A percentile compares a stretch with the other conserved stretches of the same genome.
Conservation (phyloP, 345 rosid genomes). For the Gossypium turneri region DNA sequence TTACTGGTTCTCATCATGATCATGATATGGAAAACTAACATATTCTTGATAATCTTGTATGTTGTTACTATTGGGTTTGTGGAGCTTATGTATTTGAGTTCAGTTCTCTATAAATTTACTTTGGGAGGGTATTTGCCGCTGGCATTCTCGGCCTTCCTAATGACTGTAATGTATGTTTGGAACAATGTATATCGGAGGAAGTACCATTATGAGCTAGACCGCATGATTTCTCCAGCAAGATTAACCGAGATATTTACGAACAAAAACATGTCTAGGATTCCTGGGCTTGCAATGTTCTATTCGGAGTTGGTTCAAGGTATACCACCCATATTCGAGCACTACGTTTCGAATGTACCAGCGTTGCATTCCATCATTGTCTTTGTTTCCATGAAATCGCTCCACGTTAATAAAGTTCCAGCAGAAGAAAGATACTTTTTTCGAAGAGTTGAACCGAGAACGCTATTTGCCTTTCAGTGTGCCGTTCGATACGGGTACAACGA, state of each 20-base stretch:
- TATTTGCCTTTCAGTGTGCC: slow-evolving; percentile 31
- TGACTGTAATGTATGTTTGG: slow-evolving; percentile 47
- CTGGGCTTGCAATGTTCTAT: slow-evolving; percentile 45
- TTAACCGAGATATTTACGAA: slow-evolving; percentile 14
- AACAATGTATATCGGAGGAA: slow-evolving; percentile 34
- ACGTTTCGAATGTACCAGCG: slow-evolving; percentile 33
- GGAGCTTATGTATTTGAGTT: slow-evolving; percentile 37
- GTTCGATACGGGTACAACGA: slow-evolving; percentile 50
- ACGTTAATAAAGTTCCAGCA: slow-evolving; percentile 26
- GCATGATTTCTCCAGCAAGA: slow-evolving; percentile 30
- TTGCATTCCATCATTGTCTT: slow-evolving; percentile 41
- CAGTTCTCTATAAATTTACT: slow-evolving; percentile 43
- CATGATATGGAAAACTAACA: slow-evolving; percentile 47
- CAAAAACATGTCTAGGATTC: slow-evolving; percentile 16
- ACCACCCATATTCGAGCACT: slow-evolving; percentile 42
- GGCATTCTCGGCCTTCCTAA: slow-evolving; percentile 26
- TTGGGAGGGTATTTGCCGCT: slow-evolving; percentile 51
- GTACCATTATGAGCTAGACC: slow-evolving; percentile 39
- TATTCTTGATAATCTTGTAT: slow-evolving; percentile 27
- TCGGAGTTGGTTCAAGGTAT: slow-evolving; percentile 42
- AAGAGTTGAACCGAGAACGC: slow-evolving; percentile 26
- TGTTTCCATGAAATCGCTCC: slow-evolving; percentile 41
- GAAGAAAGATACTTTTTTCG: slow-evolving; percentile 41
- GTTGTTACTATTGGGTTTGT: slow-evolving; percentile 22
- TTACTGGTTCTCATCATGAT: slow-evolving; percentile 48